Conservation (phyloP, 2,329 filamentous ascomycete species). For the Trichoderma semiorbis region DNA sequence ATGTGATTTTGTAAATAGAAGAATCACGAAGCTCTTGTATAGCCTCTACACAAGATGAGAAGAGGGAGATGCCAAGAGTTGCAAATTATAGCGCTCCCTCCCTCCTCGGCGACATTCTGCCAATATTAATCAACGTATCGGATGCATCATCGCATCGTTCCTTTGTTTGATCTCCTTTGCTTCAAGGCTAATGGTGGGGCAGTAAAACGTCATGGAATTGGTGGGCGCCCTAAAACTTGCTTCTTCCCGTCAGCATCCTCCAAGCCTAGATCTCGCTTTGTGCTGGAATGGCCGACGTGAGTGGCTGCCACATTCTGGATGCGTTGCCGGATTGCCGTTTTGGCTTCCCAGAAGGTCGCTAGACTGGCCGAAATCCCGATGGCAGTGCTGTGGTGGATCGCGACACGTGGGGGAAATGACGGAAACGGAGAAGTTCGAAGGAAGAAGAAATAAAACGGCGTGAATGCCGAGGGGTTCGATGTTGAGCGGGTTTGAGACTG, state of each 20-base stretch:
- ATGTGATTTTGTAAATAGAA: not conserved
- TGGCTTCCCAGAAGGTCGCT: slow-evolving; percentile 10
- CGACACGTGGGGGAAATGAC: not conserved
- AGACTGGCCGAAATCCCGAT: slow-evolving; percentile 11
- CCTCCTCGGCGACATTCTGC: not conserved
- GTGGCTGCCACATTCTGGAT: not conserved
- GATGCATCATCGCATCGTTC: not conserved
- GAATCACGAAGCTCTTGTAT: not conserved
- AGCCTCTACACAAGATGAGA: not conserved
- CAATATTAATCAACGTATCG: not conserved
- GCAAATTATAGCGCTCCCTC: not conserved
- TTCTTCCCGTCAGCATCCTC: not conserved
- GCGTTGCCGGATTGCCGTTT: slow-evolving; percentile 9
- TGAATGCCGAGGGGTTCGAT: not conserved
- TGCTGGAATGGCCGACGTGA: not conserved
- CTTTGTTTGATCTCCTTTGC: not conserved
- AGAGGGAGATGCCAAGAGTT: not conserved
- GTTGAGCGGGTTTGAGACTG: not conserved
- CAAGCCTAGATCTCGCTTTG: not conserved
- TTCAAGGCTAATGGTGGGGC: not conserved
- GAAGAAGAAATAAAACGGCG: not conserved
- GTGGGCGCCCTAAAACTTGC: slow-evolving; percentile 13
- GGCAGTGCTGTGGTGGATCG: not conserved
- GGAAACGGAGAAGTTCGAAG: not conserved
- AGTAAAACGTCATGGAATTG: slow-evolving; percentile 9